These are phyloP conservation scores for Pelargonium myrrhifolium DNA, from an alignment of 441 rosid species.

Conservation along the genomic window DNA sequence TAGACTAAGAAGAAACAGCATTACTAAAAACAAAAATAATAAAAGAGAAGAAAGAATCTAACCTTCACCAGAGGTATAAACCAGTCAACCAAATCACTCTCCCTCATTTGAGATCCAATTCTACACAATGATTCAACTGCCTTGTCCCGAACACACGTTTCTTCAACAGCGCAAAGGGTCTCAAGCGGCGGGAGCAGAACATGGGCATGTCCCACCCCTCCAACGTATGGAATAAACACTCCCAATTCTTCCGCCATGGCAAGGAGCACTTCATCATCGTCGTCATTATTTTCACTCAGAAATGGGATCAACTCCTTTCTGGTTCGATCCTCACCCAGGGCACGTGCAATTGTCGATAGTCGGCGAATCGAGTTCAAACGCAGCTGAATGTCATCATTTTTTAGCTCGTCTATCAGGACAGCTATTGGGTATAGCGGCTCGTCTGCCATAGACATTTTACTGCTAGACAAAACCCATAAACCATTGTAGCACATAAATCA, in stretches of 20 bases:
- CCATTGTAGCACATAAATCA: background rate
- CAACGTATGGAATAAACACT: conserved; percentile 79
- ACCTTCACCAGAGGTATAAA: conserved; percentile 88
- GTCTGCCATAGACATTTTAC: conserved; percentile 60
- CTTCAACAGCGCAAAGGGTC: conserved; percentile 81
- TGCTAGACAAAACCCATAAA: background rate
- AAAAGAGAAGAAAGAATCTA: conserved; percentile 9
- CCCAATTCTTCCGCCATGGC: conserved; percentile 94
- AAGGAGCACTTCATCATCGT: conserved; percentile 95
- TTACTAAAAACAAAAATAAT: background rate
- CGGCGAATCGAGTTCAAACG: conserved; percentile 80
- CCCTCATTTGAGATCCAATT: conserved; percentile 83
- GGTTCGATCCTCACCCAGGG: conserved; percentile 89
- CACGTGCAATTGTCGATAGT: conserved; percentile 83
- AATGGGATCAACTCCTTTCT: conserved; percentile 88
- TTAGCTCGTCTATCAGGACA: conserved; percentile 81
- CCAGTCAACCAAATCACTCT: conserved; percentile 57
- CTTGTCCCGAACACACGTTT: conserved; percentile 85
- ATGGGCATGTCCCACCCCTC: conserved; percentile 75
- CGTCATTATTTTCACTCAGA: conserved; percentile 83
- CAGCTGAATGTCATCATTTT: conserved; percentile 88
- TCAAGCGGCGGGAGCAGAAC: conserved; percentile 76
- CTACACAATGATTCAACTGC: conserved; percentile 76
- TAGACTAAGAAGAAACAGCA: background rate
- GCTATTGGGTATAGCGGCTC: conserved; percentile 91